Evolutionary conservation across 2,329 filamentous ascomycete genomes (phyloP).

Genomic region (Curvularia sp.): DNA sequence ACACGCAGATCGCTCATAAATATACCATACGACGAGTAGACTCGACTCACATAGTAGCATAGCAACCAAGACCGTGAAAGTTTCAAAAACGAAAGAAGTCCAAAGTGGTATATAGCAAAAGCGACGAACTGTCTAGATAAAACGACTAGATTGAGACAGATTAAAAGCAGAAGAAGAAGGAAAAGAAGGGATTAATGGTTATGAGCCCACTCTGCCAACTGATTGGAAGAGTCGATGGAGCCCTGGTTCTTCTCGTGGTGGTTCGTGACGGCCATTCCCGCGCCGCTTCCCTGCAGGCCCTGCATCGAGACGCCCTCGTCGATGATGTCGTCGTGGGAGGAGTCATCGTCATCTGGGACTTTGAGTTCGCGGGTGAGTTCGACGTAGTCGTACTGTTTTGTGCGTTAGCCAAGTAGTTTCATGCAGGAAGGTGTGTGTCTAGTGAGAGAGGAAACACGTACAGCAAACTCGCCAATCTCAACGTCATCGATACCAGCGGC

Average conservation of each 20-base stretch:
- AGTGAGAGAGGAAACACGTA: conserved; percentile 47
- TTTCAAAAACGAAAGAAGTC: too few relatives aligned
- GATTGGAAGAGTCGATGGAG: conserved; percentile 45
- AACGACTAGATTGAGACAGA: too few relatives aligned
- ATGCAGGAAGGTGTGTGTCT: too few relatives aligned
- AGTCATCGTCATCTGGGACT: conserved; percentile 38
- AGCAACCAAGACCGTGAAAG: too few relatives aligned
- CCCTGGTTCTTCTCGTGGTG: conserved; percentile 48
- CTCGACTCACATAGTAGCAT: too few relatives aligned
- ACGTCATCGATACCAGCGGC: conserved; percentile 86
- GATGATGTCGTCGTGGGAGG: conserved; percentile 27
- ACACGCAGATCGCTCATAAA: too few relatives aligned
- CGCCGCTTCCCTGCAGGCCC: conserved; percentile 38
- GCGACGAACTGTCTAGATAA: too few relatives aligned
- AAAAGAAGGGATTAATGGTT: conserved; percentile 8
- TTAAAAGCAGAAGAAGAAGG: not conserved
- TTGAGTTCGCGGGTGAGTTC: conserved; percentile 72
- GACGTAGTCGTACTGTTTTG: conserved; percentile 78
- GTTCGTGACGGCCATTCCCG: conserved; percentile 35
- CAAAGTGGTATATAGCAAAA: conserved; percentile 16
- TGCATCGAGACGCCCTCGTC: conserved; percentile 47
- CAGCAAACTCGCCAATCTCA: conserved; percentile 91
- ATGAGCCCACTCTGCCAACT: conserved; percentile 48
- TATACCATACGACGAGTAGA: too few relatives aligned
- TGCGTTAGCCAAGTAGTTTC: too few relatives aligned